Evolutionary conservation across 2,329 filamentous ascomycete genomes (phyloP), one percentile per base, ranked within the genome.

Genomic region (Bipolaris cookei): DNA sequence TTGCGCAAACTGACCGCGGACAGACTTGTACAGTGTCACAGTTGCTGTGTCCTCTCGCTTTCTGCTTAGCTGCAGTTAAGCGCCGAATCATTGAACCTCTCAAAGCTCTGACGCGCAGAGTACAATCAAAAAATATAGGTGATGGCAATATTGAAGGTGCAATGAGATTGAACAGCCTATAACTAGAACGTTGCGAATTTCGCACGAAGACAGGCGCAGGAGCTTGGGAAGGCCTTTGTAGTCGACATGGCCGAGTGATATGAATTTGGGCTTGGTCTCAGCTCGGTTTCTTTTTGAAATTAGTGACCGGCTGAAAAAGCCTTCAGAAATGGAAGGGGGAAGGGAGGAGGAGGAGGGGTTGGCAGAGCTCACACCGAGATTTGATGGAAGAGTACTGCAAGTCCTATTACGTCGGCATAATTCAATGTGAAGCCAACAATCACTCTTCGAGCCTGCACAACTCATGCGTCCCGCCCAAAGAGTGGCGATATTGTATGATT

Each of bases 31-130:
- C 38, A 54, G 52, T 14, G 20, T 43, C 28, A 49, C 14, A 54
- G 47, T 47, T 51, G 20, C 47, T 56, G 11, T 56, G 41, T 28
- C 34, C 21, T 41, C 41, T 56, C 30, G 28, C 37, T 56, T 56
- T 56, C 41, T 51, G 32, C 53, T 56, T 56, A 51, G 53, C 53
- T 56, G 20, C 14, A 21, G 37, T 56, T 23, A 56, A 56, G 30
- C 46, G 53, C 41, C 16, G 6, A 56, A 38, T 51, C 18, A 50
- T 56, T 14, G 30, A 56, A 56, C 53, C 41, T 46, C 1, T 45
- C 23, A 45, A 51, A 44, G 34, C 30, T 56, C 39, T 56, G 51
- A 51, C 43, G 43, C 43, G 23, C 13, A 45, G 25, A 34, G 37
- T 43, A 51, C 23, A 21, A 51, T 43, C 13, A 43, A 51, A 23